Conservation (phyloP, 2,329 filamentous ascomycete species). For the Madurella mycetomatis region DNA sequence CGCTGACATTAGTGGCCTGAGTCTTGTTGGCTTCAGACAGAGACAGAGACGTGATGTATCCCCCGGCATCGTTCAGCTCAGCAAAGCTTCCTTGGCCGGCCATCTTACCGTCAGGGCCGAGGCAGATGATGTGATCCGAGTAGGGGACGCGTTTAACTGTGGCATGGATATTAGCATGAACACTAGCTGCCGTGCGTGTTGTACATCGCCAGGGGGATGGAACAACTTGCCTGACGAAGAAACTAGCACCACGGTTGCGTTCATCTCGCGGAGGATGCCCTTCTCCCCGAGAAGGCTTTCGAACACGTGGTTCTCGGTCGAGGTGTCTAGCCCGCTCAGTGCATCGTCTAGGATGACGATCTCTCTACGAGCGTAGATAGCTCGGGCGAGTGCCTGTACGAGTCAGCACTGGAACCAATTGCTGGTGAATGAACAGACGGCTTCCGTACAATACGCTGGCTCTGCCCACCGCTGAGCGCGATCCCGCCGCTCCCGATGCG, state of each 20-base stretch:
- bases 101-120: conserved; percentile 29
- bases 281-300: conserved; percentile 36
- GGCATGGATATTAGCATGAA: background rate
- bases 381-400: conserved; percentile 39
- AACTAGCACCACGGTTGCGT: conserved; percentile 40
- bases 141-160: conserved; percentile 33
- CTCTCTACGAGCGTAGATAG: conserved; percentile 38
- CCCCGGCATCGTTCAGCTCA: conserved; percentile 15
- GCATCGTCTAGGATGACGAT: conserved; percentile 44
- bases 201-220: background rate
- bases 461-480: conserved; percentile 30
- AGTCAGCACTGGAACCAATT: background rate
- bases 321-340: conserved; percentile 42
- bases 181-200: no score
- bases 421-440: background rate
- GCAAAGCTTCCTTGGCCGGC: conserved; percentile 33
- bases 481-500: conserved; percentile 28
- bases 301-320: conserved; percentile 41
- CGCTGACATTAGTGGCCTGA: background rate
- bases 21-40: conserved; percentile 19
- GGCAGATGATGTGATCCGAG: conserved; percentile 39
- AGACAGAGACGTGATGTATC: conserved; percentile 24
- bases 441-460: conserved; percentile 27
- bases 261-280: conserved; percentile 38
- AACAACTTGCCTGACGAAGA: conserved; percentile 35